Base-by-base conservation (phyloP, 2,329 filamentous ascomycete species). In the Apiospora pterosperma region DNA sequence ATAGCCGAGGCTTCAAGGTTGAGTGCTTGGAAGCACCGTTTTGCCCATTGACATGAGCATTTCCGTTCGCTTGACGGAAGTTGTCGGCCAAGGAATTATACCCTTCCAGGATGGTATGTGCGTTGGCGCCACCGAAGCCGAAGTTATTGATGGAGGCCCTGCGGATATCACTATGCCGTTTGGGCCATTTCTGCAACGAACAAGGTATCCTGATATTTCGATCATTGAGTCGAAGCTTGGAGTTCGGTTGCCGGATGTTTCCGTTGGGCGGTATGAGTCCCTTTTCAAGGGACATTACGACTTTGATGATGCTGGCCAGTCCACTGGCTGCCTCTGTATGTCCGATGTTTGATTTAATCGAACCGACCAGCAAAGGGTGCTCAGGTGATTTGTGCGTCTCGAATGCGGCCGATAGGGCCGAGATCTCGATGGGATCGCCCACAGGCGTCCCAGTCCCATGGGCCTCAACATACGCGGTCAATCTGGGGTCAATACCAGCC, bases 31-130 rank as follows among this genome's bases (percentile, higher is more conserved):
- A 10, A 14, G 16, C 11, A 4, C 36, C 36, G 41, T 70, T 25
- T 25, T 8, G n/a, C 16, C 38, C 31, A 25, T 28, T 28, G n/a
- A 12, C 7, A n/a, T 21, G 11, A 55, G 48, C 48, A 55, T 77
- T 75, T n/a, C 73, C 76, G 38, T 77, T 77, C 1, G 76, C 70
- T 5, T 75, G 75, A 39, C 75, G 76, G 58, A 10, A 28, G 44
- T 28, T 28, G 44, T 16, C 72, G 74, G 11, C 75, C 76, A 62
- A 77, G 77, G 36, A 71, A 72, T 21, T 67, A 68, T 12, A 70
- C 66, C 60, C 67, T 12, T 67, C 55, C 39, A 80, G 67, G 31
- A 77, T 73, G 1, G 52, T 38, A 11, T 68, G 69, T 3, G 64
- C 64, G 41, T 69, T 69, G n/a, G 67, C 63, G 10, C 67, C 65